These are phyloP conservation scores for Lichtheimia hyalospora DNA, from an alignment of 371 early-diverging fungal genomes.

Conservation along the genomic window DNA sequence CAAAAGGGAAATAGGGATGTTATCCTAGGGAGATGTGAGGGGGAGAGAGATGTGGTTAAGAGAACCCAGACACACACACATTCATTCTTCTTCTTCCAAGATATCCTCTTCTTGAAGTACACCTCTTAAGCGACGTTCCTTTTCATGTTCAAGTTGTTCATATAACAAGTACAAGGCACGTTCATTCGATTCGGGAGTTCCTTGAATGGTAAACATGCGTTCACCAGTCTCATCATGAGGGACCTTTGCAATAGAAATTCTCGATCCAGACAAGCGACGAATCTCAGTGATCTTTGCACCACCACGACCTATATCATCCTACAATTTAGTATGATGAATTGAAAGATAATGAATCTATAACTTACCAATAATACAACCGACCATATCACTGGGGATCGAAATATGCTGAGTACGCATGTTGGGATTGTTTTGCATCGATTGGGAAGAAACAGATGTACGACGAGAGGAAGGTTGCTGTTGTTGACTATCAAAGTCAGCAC, in stretches of 20 bases:
- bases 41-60: too few relatives aligned
- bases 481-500: constrained; percentile 24
- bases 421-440: constrained; percentile 22
- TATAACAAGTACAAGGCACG: constrained; percentile 87
- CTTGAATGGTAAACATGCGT: constrained; percentile 89
- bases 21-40: not conserved
- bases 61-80: not conserved
- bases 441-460: constrained; percentile 22
- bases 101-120: constrained; percentile 32
- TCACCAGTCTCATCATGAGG: constrained; percentile 77
- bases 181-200: constrained; percentile 83
- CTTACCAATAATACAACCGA: constrained; percentile 83
- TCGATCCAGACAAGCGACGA: constrained; percentile 80
- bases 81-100: constrained; percentile 31
- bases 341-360: not conserved
- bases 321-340: not conserved
- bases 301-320: constrained; percentile 55
- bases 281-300: constrained; percentile 92
- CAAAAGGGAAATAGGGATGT: not conserved
- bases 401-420: constrained; percentile 74
- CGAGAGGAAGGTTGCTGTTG: constrained; percentile 5
- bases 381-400: constrained; percentile 86
- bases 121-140: constrained; percentile 67
- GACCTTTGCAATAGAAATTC: constrained; percentile 82
- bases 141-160: constrained; percentile 85